phyloP scores from a whole-genome alignment of 108 stramenopile species.

The Nitzschia putrida region DNA sequence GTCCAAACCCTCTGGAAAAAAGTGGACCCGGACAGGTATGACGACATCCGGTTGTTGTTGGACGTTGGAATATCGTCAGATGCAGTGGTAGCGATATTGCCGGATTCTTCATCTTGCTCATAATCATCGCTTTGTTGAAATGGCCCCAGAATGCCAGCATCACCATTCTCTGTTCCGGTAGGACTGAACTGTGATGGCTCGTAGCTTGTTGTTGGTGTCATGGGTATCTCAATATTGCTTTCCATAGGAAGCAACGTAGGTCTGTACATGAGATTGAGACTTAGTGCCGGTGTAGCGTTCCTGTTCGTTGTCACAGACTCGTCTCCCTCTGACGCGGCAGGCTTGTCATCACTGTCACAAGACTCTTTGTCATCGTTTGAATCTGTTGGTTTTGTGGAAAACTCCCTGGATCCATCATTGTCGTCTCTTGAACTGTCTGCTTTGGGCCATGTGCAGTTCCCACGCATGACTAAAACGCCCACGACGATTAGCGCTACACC shows the following conservation, averaged over 20 bases:
- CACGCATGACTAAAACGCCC: neutral
- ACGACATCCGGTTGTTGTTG: too few species aligned
- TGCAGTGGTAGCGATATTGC: too few species aligned
- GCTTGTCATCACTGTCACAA: neutral
- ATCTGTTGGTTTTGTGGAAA: neutral
- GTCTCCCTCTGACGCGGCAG: neutral
- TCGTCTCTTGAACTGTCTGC: neutral
- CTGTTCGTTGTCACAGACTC: too few species aligned
- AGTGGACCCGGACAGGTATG: too few species aligned
- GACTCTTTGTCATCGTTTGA: neutral
- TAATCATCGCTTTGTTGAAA: neutral
- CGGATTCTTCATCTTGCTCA: too few species aligned
- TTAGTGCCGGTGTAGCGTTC: neutral
- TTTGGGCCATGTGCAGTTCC: neutral
- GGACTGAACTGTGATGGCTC: slow-evolving; percentile 10
- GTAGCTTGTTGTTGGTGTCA: slow-evolving; percentile 18
- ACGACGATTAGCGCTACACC: neutral
- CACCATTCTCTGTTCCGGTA: neutral
- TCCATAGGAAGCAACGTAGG: slow-evolving; percentile 8
- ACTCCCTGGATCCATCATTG: neutral
- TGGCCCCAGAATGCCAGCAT: neutral
- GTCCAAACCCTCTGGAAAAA: too few species aligned
- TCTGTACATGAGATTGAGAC: slow-evolving; percentile 7
- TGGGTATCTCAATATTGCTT: slow-evolving; percentile 23
- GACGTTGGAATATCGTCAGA: too few species aligned